Percentiles rank a stretch among this genome's conserved stretches.
phyloP scores from a whole-genome alignment of 305 asterid species.

The Ruellia speciosa region DNA sequence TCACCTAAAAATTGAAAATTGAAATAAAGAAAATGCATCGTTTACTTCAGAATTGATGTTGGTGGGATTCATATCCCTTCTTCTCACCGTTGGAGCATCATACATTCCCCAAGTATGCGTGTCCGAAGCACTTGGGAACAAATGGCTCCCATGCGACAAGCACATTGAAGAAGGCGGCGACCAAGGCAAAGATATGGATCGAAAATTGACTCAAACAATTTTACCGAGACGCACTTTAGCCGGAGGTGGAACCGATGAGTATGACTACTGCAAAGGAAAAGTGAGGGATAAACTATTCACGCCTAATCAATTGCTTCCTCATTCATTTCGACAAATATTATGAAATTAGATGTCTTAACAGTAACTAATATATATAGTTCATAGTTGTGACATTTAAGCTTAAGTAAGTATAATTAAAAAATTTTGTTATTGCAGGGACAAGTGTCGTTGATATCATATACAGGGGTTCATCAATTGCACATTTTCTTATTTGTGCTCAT shows the following conservation, averaged over 20 bases:
- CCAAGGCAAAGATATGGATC: conserved; percentile 15
- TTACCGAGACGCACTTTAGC: conserved; percentile 36
- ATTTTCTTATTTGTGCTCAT: conserved; percentile 69
- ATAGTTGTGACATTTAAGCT: not conserved
- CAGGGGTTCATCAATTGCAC: conserved; percentile 63
- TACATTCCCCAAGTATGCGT: conserved; percentile 46
- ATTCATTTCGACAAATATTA: not conserved
- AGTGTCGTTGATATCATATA: conserved; percentile 44
- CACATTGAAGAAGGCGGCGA: not conserved
- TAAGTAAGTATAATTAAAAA: too few species aligned
- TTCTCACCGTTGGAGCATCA: conserved; percentile 46
- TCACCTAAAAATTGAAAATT: too few species aligned
- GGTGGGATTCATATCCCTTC: conserved; percentile 62
- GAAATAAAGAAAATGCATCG: not conserved
- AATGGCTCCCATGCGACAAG: conserved; percentile 52
- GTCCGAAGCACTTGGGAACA: conserved; percentile 35
- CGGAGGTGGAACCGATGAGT: conserved; percentile 19
- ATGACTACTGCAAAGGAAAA: conserved; percentile 29
- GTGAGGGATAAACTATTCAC: conserved; percentile 10
- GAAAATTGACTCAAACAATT: conserved; percentile 31
- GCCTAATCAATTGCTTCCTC: not conserved
- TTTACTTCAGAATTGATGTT: conserved; percentile 46
- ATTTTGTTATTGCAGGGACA: conserved; percentile 26
- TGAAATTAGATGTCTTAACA: not conserved
- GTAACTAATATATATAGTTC: not conserved